phyloP scores from a whole-genome alignment of 495 filamentous ascomycete genomes.

The Geopyxis carbonaria region DNA sequence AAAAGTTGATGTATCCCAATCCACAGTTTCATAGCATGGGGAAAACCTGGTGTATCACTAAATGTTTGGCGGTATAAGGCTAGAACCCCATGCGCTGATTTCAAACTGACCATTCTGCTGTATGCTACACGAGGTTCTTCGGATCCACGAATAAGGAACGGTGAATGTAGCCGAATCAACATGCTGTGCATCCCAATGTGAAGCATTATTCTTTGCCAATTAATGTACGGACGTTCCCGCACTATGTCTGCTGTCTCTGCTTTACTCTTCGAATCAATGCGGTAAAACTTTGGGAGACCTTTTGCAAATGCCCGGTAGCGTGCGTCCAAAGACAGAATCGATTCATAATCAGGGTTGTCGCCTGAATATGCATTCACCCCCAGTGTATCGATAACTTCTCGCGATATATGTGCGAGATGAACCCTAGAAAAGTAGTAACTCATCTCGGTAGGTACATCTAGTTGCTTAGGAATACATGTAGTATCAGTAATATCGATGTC shows the following conservation, averaged over 20 bases:
- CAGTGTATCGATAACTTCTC: not conserved
- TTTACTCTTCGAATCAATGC: not conserved
- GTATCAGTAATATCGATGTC: not conserved
- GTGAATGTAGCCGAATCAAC: not conserved
- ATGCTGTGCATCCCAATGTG: not conserved
- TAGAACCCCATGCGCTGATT: not conserved
- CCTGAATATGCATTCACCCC: not conserved
- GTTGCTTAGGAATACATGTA: not conserved
- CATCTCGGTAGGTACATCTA: not conserved
- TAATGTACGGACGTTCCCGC: not conserved
- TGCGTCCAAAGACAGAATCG: not conserved
- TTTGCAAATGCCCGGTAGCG: not conserved
- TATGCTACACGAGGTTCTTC: not conserved
- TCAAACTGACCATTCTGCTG: not conserved
- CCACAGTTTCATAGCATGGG: not conserved
- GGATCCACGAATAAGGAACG: not conserved
- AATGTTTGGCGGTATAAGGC: not conserved
- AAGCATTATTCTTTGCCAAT: not conserved
- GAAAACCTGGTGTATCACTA: not conserved
- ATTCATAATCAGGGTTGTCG: not conserved
- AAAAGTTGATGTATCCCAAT: not conserved
- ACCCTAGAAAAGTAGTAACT: not conserved
- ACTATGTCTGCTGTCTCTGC: not conserved
- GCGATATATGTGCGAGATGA: not conserved
- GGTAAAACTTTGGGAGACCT: not conserved